Conservation (phyloP, 768 basidiomycete genomes). For the Flagelloscypha sp. region DNA sequence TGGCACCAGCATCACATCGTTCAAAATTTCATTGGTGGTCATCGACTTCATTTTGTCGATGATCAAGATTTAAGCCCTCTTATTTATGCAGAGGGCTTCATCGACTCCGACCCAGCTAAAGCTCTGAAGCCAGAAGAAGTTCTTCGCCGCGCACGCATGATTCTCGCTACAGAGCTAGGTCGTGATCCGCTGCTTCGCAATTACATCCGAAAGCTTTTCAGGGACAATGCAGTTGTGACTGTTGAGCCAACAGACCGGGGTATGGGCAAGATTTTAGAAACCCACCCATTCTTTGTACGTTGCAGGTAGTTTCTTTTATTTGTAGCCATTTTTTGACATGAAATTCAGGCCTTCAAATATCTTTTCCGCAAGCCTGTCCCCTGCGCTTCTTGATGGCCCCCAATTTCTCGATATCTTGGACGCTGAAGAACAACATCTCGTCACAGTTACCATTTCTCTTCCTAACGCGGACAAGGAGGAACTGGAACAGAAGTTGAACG, state of each 20-base stretch:
- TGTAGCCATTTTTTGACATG: conserved; percentile 4
- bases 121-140: conserved; percentile 57
- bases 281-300: conserved; percentile 64
- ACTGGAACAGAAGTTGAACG: conserved; percentile 68
- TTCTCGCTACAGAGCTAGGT: conserved; percentile 83
- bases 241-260: conserved; percentile 87
- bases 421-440: conserved; percentile 84
- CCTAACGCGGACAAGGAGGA: conserved; percentile 52
- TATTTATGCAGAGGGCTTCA: conserved; percentile 81
- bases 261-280: conserved; percentile 63
- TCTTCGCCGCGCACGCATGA: conserved; percentile 67
- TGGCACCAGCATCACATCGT: conserved; percentile 77
- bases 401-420: conserved; percentile 88
- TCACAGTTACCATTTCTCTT: conserved; percentile 66
- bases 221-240: conserved; percentile 63
- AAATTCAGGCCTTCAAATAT: conserved; percentile 86
- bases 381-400: conserved; percentile 56
- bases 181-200: conserved; percentile 86
- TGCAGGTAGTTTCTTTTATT: neutral
- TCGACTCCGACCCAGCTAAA: conserved; percentile 55
- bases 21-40: conserved; percentile 63
- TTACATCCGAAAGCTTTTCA: conserved; percentile 69
- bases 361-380: conserved; percentile 69
- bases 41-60: conserved; percentile 60
- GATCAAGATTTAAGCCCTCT: conserved; percentile 77